These are phyloP conservation scores for Pittosporum tobira DNA, from an alignment of 129 eudicot species.

Conservation along the genomic window DNA sequence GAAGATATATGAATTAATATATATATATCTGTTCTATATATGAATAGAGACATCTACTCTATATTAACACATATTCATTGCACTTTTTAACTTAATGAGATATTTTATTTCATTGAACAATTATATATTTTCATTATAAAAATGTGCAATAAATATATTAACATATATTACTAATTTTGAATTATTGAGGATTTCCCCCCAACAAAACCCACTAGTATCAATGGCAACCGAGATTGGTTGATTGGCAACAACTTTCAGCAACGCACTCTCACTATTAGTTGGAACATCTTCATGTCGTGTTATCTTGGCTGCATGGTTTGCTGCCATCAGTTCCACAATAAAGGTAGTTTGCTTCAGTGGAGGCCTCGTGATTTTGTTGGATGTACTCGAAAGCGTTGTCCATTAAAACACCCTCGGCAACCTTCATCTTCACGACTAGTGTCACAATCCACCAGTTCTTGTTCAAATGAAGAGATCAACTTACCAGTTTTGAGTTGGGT, in stretches of 20 bases:
- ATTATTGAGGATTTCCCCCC: too few relatives aligned
- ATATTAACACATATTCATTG: too few relatives aligned
- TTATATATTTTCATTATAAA: too few relatives aligned
- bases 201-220: constrained; percentile 25
- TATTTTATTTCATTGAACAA: too few relatives aligned
- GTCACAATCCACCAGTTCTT: constrained; percentile 33
- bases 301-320: constrained; percentile 25
- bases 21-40: too few relatives aligned
- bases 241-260: too few relatives aligned
- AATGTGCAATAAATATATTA: too few relatives aligned
- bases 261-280: constrained; percentile 26
- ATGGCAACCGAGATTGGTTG: constrained; percentile 27
- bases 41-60: too few relatives aligned
- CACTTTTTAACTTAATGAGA: too few relatives aligned
- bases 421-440: constrained; percentile 23
- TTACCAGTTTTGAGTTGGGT: constrained; percentile 29
- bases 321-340: constrained; percentile 18
- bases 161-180: too few relatives aligned
- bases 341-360: constrained; percentile 25
- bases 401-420: constrained; percentile 24
- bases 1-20: too few relatives aligned
- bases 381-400: constrained; percentile 25
- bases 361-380: constrained; percentile 11
- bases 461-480: constrained; percentile 22
- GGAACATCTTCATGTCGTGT: constrained; percentile 25